Evolutionary conservation across 2,329 filamentous ascomycete genomes (phyloP).

Genomic region (Colletotrichum echinochloae): DNA sequence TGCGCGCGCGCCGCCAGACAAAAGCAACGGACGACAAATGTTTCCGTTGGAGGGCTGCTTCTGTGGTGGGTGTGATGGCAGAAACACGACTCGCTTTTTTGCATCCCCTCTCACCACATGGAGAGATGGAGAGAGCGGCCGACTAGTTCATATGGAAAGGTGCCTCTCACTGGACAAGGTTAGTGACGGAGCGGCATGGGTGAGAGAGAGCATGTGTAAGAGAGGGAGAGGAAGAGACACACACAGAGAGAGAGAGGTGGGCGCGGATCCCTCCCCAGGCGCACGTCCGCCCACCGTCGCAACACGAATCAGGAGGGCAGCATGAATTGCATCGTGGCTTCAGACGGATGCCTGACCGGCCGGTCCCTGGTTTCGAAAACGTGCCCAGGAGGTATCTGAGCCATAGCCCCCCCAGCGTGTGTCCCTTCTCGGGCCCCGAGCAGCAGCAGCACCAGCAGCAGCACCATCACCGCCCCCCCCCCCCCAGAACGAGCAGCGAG

Average conservation of each 20-base stretch:
- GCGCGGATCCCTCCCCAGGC: constrained; percentile 30
- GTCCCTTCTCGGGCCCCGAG: constrained; percentile 25
- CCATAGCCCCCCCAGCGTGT: constrained; percentile 9
- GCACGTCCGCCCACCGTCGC: constrained; percentile 37
- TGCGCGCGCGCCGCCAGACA: constrained; percentile 25
- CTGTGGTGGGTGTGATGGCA: constrained; percentile 16
- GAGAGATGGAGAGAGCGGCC: constrained; percentile 4
- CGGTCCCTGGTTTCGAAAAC: constrained; percentile 40
- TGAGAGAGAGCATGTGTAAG: not conserved
- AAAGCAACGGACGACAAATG: constrained; percentile 27
- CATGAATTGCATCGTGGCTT: constrained; percentile 37
- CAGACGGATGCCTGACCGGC: constrained; percentile 39
- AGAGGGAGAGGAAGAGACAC: not conserved
- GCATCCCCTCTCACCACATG: not conserved
- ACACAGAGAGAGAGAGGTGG: not conserved
- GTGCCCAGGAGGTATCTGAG: constrained; percentile 37
- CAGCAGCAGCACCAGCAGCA: constrained; percentile 19
- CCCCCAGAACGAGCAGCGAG: too few relatives aligned
- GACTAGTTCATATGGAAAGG: constrained; percentile 41
- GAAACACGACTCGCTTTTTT: constrained; percentile 30
- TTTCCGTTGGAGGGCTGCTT: constrained; percentile 4
- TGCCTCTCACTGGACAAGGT: constrained; percentile 3
- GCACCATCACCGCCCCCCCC: too few relatives aligned
- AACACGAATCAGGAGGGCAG: constrained; percentile 40
- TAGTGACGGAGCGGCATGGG: not conserved